Conservation (phyloP, 2,329 filamentous ascomycete species). For the Alternaria viburni region DNA sequence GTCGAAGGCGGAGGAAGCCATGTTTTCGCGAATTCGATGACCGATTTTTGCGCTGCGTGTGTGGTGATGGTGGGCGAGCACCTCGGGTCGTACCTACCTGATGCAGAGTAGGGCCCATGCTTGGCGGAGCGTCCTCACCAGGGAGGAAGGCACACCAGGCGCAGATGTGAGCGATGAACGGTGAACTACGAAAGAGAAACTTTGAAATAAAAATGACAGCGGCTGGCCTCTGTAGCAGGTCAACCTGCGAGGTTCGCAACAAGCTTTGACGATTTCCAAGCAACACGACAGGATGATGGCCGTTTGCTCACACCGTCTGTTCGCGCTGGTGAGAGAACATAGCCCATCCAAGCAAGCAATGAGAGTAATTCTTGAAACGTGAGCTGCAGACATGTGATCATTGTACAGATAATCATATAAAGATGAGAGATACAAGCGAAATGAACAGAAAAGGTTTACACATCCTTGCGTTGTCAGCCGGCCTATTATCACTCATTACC, state of each 20-base stretch:
- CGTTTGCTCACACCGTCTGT: not conserved
- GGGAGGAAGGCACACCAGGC: not conserved
- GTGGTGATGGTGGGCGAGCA: too few relatives aligned
- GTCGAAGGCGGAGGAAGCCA: too few relatives aligned
- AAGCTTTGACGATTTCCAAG: not conserved
- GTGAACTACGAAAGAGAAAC: not conserved
- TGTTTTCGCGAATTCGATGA: too few relatives aligned
- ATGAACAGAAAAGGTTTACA: not conserved
- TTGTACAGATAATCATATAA: not conserved
- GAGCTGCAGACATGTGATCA: not conserved
- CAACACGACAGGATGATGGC: not conserved
- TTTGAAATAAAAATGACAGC: not conserved
- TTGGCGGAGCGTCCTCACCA: not conserved
- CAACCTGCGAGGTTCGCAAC: not conserved
- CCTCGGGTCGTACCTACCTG: not conserved
- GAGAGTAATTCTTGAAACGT: not conserved
- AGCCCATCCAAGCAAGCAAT: not conserved
- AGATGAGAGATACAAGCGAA: not conserved
- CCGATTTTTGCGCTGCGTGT: not conserved
- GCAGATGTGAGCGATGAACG: not conserved
- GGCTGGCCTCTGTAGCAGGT: not conserved
- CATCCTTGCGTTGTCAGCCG: not conserved
- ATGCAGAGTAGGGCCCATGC: not conserved
- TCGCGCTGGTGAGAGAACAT: not conserved
- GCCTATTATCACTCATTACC: constrained; percentile 20